A percentile compares a stretch with the other conserved stretches of the same genome.
phyloP scores from a whole-genome alignment of 768 basidiomycete species.

The Leccinum pellstonianum region DNA sequence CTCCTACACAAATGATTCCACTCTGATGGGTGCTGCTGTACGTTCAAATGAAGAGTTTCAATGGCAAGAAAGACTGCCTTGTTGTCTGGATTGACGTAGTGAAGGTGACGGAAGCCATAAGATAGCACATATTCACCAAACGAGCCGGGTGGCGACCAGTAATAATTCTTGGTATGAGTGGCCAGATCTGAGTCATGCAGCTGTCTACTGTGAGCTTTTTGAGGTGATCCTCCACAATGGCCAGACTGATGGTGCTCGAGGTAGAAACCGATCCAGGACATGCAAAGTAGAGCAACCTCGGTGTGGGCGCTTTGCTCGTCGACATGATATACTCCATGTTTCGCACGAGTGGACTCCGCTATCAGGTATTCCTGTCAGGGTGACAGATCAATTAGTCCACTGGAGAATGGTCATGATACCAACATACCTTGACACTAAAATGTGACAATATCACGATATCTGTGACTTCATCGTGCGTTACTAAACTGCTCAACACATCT shows the following conservation, averaged over 20 bases:
- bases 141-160: not conserved
- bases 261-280: not conserved
- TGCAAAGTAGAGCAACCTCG: not conserved
- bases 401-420: no score
- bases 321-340: not conserved
- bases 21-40: not conserved
- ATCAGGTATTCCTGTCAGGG: not conserved
- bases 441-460: not conserved
- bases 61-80: not conserved
- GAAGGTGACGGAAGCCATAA: not conserved
- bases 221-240: rapidly evolving
- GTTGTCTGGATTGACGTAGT: not conserved
- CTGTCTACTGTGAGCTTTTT: not conserved
- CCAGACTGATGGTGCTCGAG: not conserved
- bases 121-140: not conserved
- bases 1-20: not conserved
- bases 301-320: not conserved
- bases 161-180: rapidly evolving
- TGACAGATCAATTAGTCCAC: not conserved
- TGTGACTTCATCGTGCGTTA: not conserved
- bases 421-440: not conserved
- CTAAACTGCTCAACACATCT: not conserved
- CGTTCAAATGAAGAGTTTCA: not conserved
- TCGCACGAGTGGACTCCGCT: not conserved
- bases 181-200: no score